phyloP scores from a whole-genome alignment of 164 flowering plant genomes.

The Cinnamomum micranthum region DNA sequence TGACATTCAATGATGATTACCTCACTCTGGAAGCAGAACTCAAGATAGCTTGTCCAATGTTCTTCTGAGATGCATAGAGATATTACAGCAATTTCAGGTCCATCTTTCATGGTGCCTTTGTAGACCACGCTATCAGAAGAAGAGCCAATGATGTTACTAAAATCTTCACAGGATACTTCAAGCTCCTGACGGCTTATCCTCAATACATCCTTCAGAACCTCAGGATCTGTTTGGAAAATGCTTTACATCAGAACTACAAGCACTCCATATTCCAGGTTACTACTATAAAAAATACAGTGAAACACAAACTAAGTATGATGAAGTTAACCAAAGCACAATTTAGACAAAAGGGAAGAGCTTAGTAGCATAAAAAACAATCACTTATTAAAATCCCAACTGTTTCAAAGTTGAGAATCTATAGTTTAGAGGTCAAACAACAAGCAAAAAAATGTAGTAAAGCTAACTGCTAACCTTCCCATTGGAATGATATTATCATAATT shows the following conservation, averaged over 20 bases:
- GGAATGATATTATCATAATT: too few relatives aligned
- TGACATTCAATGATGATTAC: conserved; percentile 27
- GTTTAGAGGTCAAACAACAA: too few relatives aligned
- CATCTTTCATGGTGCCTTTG: conserved; percentile 76
- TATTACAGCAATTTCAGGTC: conserved; percentile 92
- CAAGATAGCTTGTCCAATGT: conserved; percentile 79
- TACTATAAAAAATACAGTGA: background rate
- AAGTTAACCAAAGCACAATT: too few relatives aligned
- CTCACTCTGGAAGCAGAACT: conserved; percentile 87
- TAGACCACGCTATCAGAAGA: conserved; percentile 87
- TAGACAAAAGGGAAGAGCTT: too few relatives aligned
- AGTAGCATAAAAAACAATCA: too few relatives aligned
- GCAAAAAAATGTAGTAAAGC: too few relatives aligned
- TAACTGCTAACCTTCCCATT: too few relatives aligned
- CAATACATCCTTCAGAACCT: conserved; percentile 59
- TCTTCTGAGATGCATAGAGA: conserved; percentile 87
- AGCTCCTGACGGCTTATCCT: conserved; percentile 79
- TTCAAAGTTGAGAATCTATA: too few relatives aligned
- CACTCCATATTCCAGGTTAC: background rate
- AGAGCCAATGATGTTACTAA: conserved; percentile 94
- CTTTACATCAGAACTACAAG: background rate
- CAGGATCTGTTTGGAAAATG: conserved; percentile 44
- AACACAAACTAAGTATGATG: too few relatives aligned
- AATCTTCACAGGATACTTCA: conserved; percentile 97
- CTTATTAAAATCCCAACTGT: too few relatives aligned